Base-by-base conservation (phyloP, 2,329 filamentous ascomycete species). In the Westerdykella sp. region DNA sequence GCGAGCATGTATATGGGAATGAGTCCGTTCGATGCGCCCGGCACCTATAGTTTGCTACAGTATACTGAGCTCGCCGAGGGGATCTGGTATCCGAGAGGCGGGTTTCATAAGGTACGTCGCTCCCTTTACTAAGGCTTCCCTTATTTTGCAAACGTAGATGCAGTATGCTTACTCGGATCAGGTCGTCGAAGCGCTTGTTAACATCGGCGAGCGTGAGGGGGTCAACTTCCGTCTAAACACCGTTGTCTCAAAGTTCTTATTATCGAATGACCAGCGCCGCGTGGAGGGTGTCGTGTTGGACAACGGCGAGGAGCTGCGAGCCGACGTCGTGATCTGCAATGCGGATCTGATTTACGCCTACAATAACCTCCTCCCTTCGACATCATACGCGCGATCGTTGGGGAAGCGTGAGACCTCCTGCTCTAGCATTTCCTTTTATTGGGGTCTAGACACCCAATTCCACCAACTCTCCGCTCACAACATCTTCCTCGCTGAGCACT, bases 1-100 rank as follows among this genome's bases (percentile, higher is more conserved):
- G 83, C 79, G 16, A 87, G 81, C 54, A 89, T 88, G 84, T 88
- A 89, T 57, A 84, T 88, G 80, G 85, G 85, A 0, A 88, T 88
- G 84, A 81, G 75, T 42, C 85, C 85, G 0, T 88, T 84, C 58
- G 82, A 86, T 57, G 84, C 85, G 0, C 85, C 84, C 0, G 83
- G 80, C 3, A 87, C 84, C 2, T 88, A 88, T 66, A 82, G 77
- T 39, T 63, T 88, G 46, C 69, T 88, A 40, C 84, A 87, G 64
- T 88, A 87, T 60, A 84, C 84, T 0, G 84, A 88, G 67, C 67
- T 87, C 25, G 80, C 81, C 0, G 83, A 89, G 67, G 85, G 85
- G 0, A 86, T 89, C 35, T 84, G 83, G 80, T 88, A 86, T 66
- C 83, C 83, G 0, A 72, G 76, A 16, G 84, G 84, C 2, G 84